Evolutionary conservation across 768 basidiomycete genomes (phyloP).

Genomic region (Ramaria sp.): DNA sequence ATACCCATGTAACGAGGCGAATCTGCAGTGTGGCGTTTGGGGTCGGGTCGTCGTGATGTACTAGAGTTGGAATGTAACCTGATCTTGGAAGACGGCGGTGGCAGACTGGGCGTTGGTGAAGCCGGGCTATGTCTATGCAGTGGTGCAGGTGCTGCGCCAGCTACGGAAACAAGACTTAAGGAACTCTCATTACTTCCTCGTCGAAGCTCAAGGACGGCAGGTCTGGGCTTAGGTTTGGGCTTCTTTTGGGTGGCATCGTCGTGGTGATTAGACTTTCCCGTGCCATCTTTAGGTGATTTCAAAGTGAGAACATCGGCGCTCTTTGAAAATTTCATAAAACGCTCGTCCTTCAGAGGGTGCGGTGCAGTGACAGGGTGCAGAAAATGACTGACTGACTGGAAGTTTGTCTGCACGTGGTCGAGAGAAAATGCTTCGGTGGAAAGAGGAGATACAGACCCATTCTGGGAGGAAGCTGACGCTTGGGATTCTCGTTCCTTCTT

Average conservation of each 20-base stretch:
- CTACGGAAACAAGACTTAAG: constrained; percentile 18
- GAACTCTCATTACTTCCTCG: constrained; percentile 22
- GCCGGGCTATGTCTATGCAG: constrained; percentile 12
- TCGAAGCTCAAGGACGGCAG: constrained; percentile 22
- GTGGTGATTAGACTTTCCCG: constrained; percentile 19
- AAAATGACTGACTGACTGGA: constrained; percentile 12
- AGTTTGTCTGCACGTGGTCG: constrained; percentile 17
- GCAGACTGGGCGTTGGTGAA: constrained; percentile 13
- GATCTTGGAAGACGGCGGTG: constrained; percentile 9
- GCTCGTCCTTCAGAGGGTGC: constrained; percentile 21
- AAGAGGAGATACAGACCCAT: background rate
- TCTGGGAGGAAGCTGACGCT: constrained; percentile 20
- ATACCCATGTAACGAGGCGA: background rate
- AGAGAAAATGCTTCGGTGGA: constrained; percentile 27
- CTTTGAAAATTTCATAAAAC: constrained; percentile 47
- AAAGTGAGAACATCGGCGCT: constrained; percentile 39
- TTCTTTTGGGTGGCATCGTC: constrained; percentile 22
- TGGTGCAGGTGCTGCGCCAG: background rate
- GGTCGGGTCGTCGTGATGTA: background rate
- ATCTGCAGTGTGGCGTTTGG: background rate
- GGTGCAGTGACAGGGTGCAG: constrained; percentile 14
- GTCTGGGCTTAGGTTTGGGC: constrained; percentile 17
- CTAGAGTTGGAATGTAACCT: background rate
- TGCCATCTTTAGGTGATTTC: constrained; percentile 17
- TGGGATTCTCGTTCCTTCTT: constrained; percentile 26